Evolutionary conservation across 306 rosid genomes (phyloP).

Genomic region (Cicer arietinum): DNA sequence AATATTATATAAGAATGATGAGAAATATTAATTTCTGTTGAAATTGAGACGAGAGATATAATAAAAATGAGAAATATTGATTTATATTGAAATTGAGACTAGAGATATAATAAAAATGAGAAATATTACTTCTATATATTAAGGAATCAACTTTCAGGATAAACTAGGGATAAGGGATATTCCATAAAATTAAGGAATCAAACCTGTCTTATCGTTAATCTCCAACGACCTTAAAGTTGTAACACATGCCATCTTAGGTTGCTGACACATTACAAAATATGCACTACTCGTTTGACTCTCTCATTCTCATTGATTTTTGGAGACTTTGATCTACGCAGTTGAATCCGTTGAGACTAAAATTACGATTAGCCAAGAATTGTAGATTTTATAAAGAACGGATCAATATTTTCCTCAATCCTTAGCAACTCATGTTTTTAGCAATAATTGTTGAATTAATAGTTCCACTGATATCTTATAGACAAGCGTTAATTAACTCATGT

Average conservation of each 20-base stretch:
- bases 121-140: too few relatives aligned
- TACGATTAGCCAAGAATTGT: neutral
- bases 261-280: neutral
- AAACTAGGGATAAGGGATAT: too few relatives aligned
- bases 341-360: neutral
- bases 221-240: neutral
- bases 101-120: too few relatives aligned
- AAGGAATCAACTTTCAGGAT: too few relatives aligned
- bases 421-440: neutral
- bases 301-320: neutral
- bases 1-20: too few relatives aligned
- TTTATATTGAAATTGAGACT: too few relatives aligned
- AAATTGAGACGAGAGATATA: too few relatives aligned
- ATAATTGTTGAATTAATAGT: neutral
- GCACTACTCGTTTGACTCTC: neutral
- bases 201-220: too few relatives aligned
- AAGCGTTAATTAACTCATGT: neutral
- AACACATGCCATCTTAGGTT: neutral
- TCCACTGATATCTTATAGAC: neutral
- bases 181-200: too few relatives aligned
- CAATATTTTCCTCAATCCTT: neutral
- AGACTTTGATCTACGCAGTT: neutral
- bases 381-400: neutral
- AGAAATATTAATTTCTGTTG: too few relatives aligned
- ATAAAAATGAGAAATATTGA: too few relatives aligned